Conservation (phyloP, 345 rosid species). For the Stellera chamaejasme region DNA sequence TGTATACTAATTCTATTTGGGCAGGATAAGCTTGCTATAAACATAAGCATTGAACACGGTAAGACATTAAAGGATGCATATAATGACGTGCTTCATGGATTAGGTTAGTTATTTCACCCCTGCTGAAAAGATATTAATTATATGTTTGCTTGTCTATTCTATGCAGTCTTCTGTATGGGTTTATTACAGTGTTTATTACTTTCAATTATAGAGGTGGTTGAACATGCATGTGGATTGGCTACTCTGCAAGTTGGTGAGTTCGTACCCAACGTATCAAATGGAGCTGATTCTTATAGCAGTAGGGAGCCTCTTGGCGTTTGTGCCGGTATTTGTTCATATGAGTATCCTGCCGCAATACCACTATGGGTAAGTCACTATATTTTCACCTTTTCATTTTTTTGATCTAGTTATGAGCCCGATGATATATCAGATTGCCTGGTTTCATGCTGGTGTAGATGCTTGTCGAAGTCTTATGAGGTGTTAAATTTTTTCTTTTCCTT, state of each 20-base stretch:
- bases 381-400: slow-evolving; percentile 13
- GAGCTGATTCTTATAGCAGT: slow-evolving; percentile 33
- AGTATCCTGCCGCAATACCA: slow-evolving; percentile 30
- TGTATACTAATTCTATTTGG: slow-evolving; percentile 3
- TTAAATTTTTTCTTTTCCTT: too few species aligned
- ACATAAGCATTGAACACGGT: slow-evolving; percentile 55
- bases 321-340: slow-evolving; percentile 36
- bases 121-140: background rate
- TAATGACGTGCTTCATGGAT: slow-evolving; percentile 27
- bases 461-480: too few species aligned
- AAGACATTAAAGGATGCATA: slow-evolving; percentile 31
- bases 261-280: slow-evolving; percentile 30
- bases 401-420: background rate
- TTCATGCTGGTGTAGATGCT: too few species aligned
- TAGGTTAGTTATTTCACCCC: slow-evolving; percentile 17
- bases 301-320: slow-evolving; percentile 42
- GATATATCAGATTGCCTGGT: too few species aligned
- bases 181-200: slow-evolving; percentile 7
- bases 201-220: slow-evolving; percentile 32
- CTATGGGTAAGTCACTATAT: slow-evolving; percentile 27
- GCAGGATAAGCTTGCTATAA: slow-evolving; percentile 51
- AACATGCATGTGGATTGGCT: slow-evolving; percentile 40
- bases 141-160: background rate
- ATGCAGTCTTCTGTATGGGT: slow-evolving; percentile 1
- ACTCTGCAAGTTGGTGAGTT: slow-evolving; percentile 36